A percentile compares a stretch with the other conserved stretches of the same genome.
Conservation (phyloP, 2,329 filamentous ascomycete species). For the Westerdykella aurantiaca region DNA sequence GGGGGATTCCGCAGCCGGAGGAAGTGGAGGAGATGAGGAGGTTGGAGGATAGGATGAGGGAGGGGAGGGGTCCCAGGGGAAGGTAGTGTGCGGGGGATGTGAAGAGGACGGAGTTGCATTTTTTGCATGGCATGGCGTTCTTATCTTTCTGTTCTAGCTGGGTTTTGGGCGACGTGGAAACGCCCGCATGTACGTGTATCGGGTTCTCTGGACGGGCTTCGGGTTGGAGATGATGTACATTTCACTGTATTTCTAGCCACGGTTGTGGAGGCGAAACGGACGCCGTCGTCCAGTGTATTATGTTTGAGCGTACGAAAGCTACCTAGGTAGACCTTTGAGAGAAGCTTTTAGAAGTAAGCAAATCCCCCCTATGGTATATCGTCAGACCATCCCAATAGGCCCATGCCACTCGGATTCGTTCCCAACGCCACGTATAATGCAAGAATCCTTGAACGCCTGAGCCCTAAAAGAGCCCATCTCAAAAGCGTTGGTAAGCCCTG, state of each 20-base stretch:
- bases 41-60: conserved; percentile 10
- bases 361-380: too few relatives aligned
- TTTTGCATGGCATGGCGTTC: background rate
- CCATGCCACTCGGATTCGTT: too few relatives aligned
- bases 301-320: too few relatives aligned
- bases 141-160: background rate
- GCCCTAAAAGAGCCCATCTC: background rate
- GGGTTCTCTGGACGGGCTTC: too few relatives aligned
- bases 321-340: too few relatives aligned
- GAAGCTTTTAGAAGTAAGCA: too few relatives aligned
- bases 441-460: too few relatives aligned
- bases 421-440: too few relatives aligned
- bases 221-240: background rate
- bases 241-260: background rate
- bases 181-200: background rate
- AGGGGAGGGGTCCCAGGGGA: conserved; percentile 2
- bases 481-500: background rate
- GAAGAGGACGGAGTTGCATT: background rate
- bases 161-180: background rate
- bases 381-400: too few relatives aligned
- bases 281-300: too few relatives aligned
- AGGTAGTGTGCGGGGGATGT: conserved; percentile 6
- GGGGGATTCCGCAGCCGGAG: conserved; percentile 36
- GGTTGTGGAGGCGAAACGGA: too few relatives aligned
- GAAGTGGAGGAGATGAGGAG: conserved; percentile 29